Base-by-base conservation (phyloP, 306 rosid species). In the Medicago ruthenica region DNA sequence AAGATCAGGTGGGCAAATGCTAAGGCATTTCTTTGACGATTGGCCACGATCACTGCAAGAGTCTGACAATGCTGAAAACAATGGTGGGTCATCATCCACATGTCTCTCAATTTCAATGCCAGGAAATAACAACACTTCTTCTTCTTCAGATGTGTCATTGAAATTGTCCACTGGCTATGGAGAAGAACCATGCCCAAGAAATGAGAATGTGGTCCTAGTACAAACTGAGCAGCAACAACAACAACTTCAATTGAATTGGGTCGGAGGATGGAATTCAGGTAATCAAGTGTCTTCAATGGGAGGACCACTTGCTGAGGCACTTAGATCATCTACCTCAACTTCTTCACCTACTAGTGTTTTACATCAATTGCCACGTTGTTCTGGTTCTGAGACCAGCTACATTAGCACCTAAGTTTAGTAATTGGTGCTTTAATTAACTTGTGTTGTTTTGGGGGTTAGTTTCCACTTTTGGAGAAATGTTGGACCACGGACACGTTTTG, bases 291-390 rank as follows among this genome's bases (percentile, higher is more conserved):
- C 91, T 60, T 88, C 98, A 0, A 84, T 91, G 99, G 99, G 99
- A 4, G 99, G 98, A 9, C 99, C 98, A 48, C 96, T 96, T 17
- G 99, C 98, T 0, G 99, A 96, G 76, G 99, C 96, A 12, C 86
- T 96, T 11, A 86, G 94, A 61, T 96, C 99, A 3, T 84, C 86
- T 44, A 83, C 85, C 42, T 73, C 96, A 55, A 82, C 86, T 68
- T 88, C 97, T 2, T 90, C 97, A 7, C 99, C 97, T 0, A 96
- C 97, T 1, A 92, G 96, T 54, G 98, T 92, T 55, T 80, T 96
- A 17, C 97, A 89, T 81, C 93, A 87, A 78, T 76, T 90, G 86
- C 87, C 88, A 18, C 93, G 93, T 51, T 55, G 77, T 57, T 71
- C 90, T 24, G 88, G 58, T 64, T 82, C 89, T 13, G 82, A 89